Percentiles rank a stretch among this genome's conserved stretches.
Evolutionary conservation across 768 basidiomycete genomes (phyloP).

Genomic region (Kwoniella dendrophila): DNA sequence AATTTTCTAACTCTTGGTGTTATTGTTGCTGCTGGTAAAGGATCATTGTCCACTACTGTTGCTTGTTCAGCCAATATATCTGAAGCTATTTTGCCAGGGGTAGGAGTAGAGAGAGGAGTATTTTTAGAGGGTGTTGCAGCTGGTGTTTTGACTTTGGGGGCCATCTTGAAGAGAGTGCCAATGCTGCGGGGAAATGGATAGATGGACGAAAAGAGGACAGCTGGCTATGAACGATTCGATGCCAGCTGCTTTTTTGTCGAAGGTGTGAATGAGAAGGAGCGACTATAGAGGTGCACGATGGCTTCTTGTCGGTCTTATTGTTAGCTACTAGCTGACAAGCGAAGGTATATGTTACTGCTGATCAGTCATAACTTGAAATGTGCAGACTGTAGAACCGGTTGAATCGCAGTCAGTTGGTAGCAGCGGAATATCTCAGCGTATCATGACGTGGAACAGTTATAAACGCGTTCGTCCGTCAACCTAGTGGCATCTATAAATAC

Average conservation of each 20-base stretch:
- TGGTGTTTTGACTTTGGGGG: slow-evolving; percentile 14
- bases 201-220: neutral
- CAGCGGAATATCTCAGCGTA: too few relatives aligned
- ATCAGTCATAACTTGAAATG: too few relatives aligned
- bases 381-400: too few relatives aligned
- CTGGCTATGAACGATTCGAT: neutral
- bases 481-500: neutral
- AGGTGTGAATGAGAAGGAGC: too few relatives aligned
- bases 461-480: neutral
- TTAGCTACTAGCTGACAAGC: too few relatives aligned
- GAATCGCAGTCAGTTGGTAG: too few relatives aligned
- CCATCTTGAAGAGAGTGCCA: slow-evolving; percentile 7
- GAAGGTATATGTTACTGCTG: too few relatives aligned
- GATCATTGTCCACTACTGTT: neutral
- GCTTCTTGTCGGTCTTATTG: too few relatives aligned
- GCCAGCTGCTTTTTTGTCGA: neutral
- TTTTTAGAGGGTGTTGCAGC: neutral
- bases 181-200: neutral
- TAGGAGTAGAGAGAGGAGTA: neutral
- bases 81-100: neutral
- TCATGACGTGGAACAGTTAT: neutral
- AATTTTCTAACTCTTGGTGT: slow-evolving; percentile 19
- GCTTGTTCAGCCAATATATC: neutral
- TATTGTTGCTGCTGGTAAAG: neutral
- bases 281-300: too few relatives aligned